Base-by-base conservation (phyloP, 176 grass and related monocot species). In the Musa itinerans region DNA sequence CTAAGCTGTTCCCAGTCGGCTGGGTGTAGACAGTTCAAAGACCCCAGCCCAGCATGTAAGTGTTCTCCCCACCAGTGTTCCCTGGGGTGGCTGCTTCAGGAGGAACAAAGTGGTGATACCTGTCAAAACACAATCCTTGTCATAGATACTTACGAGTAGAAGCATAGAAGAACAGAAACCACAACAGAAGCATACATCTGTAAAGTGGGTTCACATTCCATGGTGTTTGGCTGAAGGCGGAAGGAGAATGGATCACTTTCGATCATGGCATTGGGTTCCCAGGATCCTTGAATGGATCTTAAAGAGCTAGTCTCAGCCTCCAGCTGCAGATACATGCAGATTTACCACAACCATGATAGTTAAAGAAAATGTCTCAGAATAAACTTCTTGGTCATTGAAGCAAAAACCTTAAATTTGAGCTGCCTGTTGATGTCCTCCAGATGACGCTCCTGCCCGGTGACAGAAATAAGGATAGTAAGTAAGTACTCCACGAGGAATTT, bases 11-110 rank as follows among this genome's bases (percentile, higher is more conserved):
- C 57, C 14, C 17, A 7, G 19, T 57, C 15, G 17, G 17, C 11
- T 58, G 3, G 55, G 55, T 58, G 0, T 58, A 67, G 11, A 58
- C 22, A 70, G 54, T 20, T 96, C 77, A 92, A 50, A 92, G 90
- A 75, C 88, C 87, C 93, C 93, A 96, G 48, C 87, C 87, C 16
- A 89, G 81, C 93, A 96, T 96, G 83, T 90, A 96, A 74, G 83
- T 90, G 77, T 86, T 90, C 77, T 96, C 93, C 50, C 70, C 85
- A 76, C 81, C 69, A 10, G 56, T 77, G 79, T 80, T 85, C 51
- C 85, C 84, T 27, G 79, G 71, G 65, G 86, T 85, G 72, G 78
- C 65, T 54, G 77, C 80, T 57, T 92, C 87, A 55, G 81, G 55
- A 59, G 78, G 74, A 68, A 78, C 75, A 87, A 92, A 88, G 61